Conservation (phyloP, 352 stramenopile genomes). For the Elongisporangium senticosum region DNA sequence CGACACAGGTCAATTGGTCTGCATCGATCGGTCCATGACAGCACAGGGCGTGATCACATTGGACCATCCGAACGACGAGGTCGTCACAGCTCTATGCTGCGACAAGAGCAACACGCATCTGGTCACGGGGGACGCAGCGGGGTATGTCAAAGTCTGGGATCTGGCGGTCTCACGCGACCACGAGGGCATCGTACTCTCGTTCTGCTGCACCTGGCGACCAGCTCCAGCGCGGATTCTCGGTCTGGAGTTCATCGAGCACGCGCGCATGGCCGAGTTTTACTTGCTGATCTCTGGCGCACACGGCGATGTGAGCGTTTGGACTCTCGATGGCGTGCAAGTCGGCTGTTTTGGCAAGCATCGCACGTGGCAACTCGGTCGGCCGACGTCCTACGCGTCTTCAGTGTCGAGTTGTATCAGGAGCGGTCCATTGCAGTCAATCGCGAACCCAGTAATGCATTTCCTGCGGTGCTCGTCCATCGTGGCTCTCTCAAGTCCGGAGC, state of each 20-base stretch:
- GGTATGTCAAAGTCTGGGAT: constrained; percentile 64
- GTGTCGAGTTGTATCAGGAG: constrained; percentile 41
- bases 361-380: constrained; percentile 52
- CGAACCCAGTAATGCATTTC: constrained; percentile 26
- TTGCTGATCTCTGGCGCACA: constrained; percentile 55
- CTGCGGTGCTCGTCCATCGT: constrained; percentile 56
- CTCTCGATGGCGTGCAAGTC: constrained; percentile 57
- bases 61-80: constrained; percentile 27
- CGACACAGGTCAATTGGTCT: constrained; percentile 55
- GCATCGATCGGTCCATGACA: constrained; percentile 61
- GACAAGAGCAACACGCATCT: constrained; percentile 60
- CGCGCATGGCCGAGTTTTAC: constrained; percentile 49
- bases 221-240: constrained; percentile 30
- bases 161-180: constrained; percentile 44
- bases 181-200: constrained; percentile 49
- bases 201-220: constrained; percentile 51
- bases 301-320: constrained; percentile 71
- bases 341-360: constrained; percentile 62
- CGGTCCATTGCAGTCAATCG: background rate
- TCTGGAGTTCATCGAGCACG: constrained; percentile 63
- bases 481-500: constrained; percentile 29
- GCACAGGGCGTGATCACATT: constrained; percentile 41
- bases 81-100: constrained; percentile 42
- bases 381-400: constrained; percentile 34
- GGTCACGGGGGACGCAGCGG: constrained; percentile 48